These are phyloP conservation scores for Rosa rugosa DNA, from an alignment of 306 rosid genomes.

Conservation along the genomic window DNA sequence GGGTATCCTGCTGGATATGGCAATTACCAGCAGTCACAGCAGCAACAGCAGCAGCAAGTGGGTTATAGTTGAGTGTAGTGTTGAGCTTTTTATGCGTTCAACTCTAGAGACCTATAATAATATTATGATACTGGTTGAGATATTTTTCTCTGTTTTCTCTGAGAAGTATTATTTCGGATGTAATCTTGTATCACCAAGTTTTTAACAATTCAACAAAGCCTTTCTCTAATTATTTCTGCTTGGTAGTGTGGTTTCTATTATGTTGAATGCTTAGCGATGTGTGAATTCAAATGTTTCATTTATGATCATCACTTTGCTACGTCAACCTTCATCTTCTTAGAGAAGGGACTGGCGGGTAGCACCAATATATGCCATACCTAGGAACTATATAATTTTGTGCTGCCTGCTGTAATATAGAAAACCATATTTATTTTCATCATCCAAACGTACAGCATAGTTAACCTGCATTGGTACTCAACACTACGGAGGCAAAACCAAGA, in stretches of 20 bases:
- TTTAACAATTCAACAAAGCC: background rate
- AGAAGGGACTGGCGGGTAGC: too few relatives aligned
- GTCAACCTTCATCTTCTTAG: background rate
- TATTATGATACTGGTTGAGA: slow-evolving; percentile 23
- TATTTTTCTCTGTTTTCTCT: background rate
- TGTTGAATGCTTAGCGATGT: background rate
- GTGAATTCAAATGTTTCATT: background rate
- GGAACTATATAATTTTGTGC: too few relatives aligned
- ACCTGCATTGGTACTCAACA: too few relatives aligned
- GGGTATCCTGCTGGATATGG: slow-evolving; percentile 77
- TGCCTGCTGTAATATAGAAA: too few relatives aligned
- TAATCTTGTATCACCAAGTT: slow-evolving; percentile 1
- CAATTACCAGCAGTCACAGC: slow-evolving; percentile 65
- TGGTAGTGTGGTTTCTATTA: background rate
- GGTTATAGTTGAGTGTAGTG: slow-evolving; percentile 59
- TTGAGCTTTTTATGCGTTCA: slow-evolving; percentile 2
- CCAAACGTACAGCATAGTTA: too few relatives aligned
- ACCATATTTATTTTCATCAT: too few relatives aligned
- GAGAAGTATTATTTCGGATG: slow-evolving; percentile 13
- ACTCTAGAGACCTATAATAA: slow-evolving; percentile 22
- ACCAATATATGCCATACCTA: too few relatives aligned
- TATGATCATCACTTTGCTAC: too few relatives aligned
- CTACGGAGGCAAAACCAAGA: too few relatives aligned
- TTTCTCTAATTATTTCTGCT: background rate
- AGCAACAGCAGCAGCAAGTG: slow-evolving; percentile 75